phyloP scores from a whole-genome alignment of 2,329 filamentous ascomycete genomes.

The Gaeumannomyces tritici region DNA sequence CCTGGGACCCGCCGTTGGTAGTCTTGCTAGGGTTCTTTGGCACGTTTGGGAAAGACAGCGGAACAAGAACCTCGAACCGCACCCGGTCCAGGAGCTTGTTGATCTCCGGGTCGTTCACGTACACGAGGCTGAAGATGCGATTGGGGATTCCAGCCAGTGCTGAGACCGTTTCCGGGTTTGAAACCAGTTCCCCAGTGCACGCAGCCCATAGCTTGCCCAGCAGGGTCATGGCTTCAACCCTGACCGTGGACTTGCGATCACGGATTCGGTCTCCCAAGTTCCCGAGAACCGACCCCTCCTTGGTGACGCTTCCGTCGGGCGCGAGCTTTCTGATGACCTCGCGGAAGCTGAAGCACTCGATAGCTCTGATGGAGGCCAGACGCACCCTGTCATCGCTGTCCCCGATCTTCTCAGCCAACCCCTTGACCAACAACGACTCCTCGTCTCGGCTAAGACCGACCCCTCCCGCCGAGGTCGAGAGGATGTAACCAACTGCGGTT shows the following conservation, averaged over 20 bases:
- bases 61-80: constrained; percentile 80
- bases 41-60: constrained; percentile 69
- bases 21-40: constrained; percentile 53
- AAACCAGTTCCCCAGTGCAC: constrained; percentile 74
- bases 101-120: constrained; percentile 80
- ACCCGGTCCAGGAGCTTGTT: constrained; percentile 78
- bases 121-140: constrained; percentile 77
- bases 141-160: constrained; percentile 77
- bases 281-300: constrained; percentile 67
- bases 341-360: constrained; percentile 71
- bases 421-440: constrained; percentile 63
- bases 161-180: constrained; percentile 67
- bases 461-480: constrained; percentile 84
- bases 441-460: constrained; percentile 81
- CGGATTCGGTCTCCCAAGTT: constrained; percentile 82
- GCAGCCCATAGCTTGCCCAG: constrained; percentile 90
- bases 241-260: constrained; percentile 73
- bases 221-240: constrained; percentile 77
- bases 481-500: constrained; percentile 71
- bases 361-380: constrained; percentile 74
- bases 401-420: constrained; percentile 69
- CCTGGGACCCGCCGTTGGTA: constrained; percentile 44
- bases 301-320: constrained; percentile 61
- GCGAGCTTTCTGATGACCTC: constrained; percentile 78
- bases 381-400: constrained; percentile 90